Base-by-base conservation (phyloP, 805 yeast genomes). In the Lachancea fermentati region DNA sequence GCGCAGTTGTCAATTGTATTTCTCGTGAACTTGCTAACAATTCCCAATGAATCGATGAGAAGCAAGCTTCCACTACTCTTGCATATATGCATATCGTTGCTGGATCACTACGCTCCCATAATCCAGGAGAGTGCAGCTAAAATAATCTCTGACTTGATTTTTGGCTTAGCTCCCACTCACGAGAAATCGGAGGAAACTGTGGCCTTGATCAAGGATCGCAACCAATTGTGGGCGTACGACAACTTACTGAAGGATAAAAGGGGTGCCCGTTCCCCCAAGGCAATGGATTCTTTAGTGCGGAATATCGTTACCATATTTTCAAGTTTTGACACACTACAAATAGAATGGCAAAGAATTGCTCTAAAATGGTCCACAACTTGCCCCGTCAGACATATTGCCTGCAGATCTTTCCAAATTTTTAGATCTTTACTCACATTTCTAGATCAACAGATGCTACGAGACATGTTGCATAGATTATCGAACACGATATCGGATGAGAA, bases 321-420 rank as follows among this genome's bases (percentile, higher is more conserved):
- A 0, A 60, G 69, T 0, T 62, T 65, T 17, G 75, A 79, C 1
- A 62, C 54, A 9, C 66, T 88, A 30, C 94, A 83, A 56, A 75
- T 75, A 31, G 85, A 81, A 37, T 93, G 98, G 98, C 81, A 95
- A 37, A 67, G 81, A 25, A 78, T 76, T 3, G 82, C 97, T 0
- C 68, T 94, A 26, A 71, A 74, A 19, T 93, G 98, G 98, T 97
- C 98, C 0, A 93, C 98, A 0, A 81, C 96, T 1, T 93, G 97
- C 66, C 94, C 97, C 2, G 97, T 91, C 2, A 73, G 97, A 54
- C 99, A 94, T 58, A 76, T 93, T 50, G 98, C 99, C 0, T 93
- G 98, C 50, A 74, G 98, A 18, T 89, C 97, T 0, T 91, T 94
- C 63, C 98, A 93, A 58, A 73, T 89, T 0, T 93, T 89, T 65